A percentile compares a stretch with the other conserved stretches of the same genome.
Conservation (phyloP, 192 early-diverging fungal species). For the Backusella westeae region DNA sequence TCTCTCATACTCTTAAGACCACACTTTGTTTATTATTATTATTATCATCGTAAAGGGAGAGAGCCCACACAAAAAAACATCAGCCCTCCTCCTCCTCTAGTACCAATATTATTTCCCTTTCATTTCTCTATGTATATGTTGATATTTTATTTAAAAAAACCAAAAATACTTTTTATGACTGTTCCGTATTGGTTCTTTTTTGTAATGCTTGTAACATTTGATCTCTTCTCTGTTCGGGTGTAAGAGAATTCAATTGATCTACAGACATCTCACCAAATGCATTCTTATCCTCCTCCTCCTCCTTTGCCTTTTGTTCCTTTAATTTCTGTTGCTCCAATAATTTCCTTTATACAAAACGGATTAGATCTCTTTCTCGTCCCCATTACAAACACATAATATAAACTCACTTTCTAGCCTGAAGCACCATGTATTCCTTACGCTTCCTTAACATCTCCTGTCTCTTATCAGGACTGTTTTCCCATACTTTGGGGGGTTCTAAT, state of each 20-base stretch:
- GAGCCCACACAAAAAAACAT: no score
- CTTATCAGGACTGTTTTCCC: conserved; percentile 57
- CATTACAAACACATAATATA: neutral
- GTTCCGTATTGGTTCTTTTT: conserved; percentile 9
- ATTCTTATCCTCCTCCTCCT: neutral
- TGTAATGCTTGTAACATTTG: conserved; percentile 37
- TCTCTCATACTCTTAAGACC: no score
- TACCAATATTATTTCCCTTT: no score
- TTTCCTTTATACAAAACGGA: conserved; percentile 4
- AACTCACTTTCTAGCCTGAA: conserved; percentile 65
- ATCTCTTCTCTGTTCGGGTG: conserved; percentile 27
- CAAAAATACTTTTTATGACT: neutral
- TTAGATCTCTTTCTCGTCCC: neutral
- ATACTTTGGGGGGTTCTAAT: conserved; percentile 55
- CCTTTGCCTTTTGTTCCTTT: neutral
- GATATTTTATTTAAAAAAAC: no score
- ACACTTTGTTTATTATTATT: no score
- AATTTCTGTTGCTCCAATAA: conserved; percentile 19
- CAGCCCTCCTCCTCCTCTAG: no score
- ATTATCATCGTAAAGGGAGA: no score
- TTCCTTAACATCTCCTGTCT: conserved; percentile 60
- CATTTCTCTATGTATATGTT: no score
- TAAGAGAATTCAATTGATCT: conserved; percentile 28
- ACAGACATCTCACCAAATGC: conserved; percentile 31
- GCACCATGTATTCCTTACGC: conserved; percentile 69